Base-by-base conservation (phyloP, 352 stramenopile genomes). In the Plasmopara muralis region DNA sequence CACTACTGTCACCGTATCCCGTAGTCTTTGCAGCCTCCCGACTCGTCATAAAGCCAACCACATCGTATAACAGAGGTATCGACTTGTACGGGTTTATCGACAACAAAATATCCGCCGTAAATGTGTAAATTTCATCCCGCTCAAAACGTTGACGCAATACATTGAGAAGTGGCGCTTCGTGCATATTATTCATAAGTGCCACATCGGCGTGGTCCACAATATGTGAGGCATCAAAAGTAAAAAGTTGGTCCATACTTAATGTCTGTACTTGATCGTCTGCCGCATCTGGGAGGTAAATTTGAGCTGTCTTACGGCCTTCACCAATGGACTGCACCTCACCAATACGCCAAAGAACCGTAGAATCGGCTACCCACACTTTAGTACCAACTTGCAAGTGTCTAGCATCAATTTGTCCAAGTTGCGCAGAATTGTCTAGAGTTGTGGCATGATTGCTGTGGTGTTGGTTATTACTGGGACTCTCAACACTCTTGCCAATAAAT, bases 111-210 rank as follows among this genome's bases (percentile, higher is more conserved):
- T 93, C 83, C 15, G 78, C 81, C 16, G 83, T 90, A 60, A 91
- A 93, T 18, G 83, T 93, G 66, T 93, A 93, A 53, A 94, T 96
- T 56, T 77, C 65, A 60, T 92, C 77, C 16, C 49, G 57, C 44
- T 87, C 70, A 42, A 92, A 96, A 16, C 86, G 82, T 54, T 89
- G 81, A 7, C 76, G 73, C 42, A 96, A 52, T 20, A 91, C 73
- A 37, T 80, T 72, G 15, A 96, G 64, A 52, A 96, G 64, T 30
- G 85, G 80, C 34, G 83, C 82, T 47, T 94, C 85, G 65, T 95
- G 83, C 75, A 96, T 80, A 55, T 94, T 91, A 66, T 95, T 95
- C 80, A 96, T 93, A 29, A 84, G 66, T 14, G 85, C 85, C 15
- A 94, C 72, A 56, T 96, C 85, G 5, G 87, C 66, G 37, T 91